Base-by-base conservation (phyloP, 768 basidiomycete genomes). In the Mycena amicta region DNA sequence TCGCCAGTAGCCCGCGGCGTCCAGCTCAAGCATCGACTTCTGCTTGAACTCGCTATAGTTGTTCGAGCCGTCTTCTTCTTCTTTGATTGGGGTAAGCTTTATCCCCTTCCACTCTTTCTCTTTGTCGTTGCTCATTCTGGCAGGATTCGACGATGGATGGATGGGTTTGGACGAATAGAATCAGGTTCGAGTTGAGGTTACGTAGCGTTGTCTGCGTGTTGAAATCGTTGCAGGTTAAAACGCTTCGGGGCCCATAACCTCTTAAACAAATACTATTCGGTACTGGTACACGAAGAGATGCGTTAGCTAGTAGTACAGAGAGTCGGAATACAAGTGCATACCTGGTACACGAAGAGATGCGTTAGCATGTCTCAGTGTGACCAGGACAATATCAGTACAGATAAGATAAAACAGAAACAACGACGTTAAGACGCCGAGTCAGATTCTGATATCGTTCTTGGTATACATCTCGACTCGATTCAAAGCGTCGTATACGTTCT, bases 11-110 rank as follows among this genome's bases (percentile, higher is more conserved):
- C 50, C 57, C 3, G 53, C 51, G 20, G 62, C 55, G 15, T 60
- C 51, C 6, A 63, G 54, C 15, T 63, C 52, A 13, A 56, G 50
- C 3, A n/a, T 39, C 3, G 62, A 26, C 20, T 63, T 63, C n/a
- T 31, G 50, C 20, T 40, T 56, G 31, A 60, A 60, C 27, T 60
- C 59, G 26, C 39, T 52, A n/a, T 55, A 63, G 28, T 60, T 56
- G 41, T 52, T 52, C 6, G 25, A 39, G 33, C 41, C 29, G 20
- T 52, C 60, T 16, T 52, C 50, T 3, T 53, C 47, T 15, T 55
- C 59, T 3, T 23, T 27, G 4, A 60, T 60, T 29, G 53, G 53
- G 39, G 59, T 60, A 26, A 60, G 53, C 27, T 51, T 60, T 18
- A 60, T 22, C 15, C 47, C 53, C 18, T 37, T 50, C 59, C 59